Evolutionary conservation across 1,284 basidiomycete species (phyloP).

Genomic region (Rhodotorula sp.): DNA sequence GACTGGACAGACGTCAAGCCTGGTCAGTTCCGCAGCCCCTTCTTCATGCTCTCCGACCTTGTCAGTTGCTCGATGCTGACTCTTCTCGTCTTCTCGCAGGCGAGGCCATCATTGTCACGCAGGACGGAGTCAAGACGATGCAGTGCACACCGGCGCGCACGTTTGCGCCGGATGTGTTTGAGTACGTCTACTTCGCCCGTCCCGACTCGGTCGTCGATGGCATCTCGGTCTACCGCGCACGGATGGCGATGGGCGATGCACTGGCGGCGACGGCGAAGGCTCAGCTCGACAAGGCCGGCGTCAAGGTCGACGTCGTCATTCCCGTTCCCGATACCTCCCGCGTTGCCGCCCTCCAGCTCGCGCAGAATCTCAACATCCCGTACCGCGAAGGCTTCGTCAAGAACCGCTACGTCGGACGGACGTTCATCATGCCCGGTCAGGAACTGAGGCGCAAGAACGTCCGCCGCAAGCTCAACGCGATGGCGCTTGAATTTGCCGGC

Average conservation of each 20-base stretch:
- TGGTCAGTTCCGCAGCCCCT: constrained; percentile 54
- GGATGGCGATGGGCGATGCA: constrained; percentile 99
- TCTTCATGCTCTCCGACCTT: background rate
- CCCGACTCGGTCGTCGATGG: constrained; percentile 98
- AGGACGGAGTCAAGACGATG: constrained; percentile 65
- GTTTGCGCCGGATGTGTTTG: constrained; percentile 98
- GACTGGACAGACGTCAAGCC: constrained; percentile 93
- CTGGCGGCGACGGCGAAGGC: constrained; percentile 61
- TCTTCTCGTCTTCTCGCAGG: constrained; percentile 53
- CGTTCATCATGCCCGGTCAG: constrained; percentile 99
- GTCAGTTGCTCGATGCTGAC: background rate
- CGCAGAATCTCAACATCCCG: constrained; percentile 83
- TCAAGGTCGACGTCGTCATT: constrained; percentile 90
- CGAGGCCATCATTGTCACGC: constrained; percentile 93
- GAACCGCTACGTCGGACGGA: constrained; percentile 96
- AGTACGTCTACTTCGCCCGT: constrained; percentile 91
- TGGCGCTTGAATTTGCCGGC: constrained; percentile 94
- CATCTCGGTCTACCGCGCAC: constrained; percentile 91
- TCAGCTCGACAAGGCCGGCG: constrained; percentile 48
- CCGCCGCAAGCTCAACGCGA: constrained; percentile 92
- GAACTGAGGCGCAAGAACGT: constrained; percentile 93
- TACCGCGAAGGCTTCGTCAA: constrained; percentile 99
- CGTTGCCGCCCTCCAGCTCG: constrained; percentile 91
- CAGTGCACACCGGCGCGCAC: constrained; percentile 66
- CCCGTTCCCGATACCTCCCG: constrained; percentile 97